phyloP scores from a whole-genome alignment of 2,329 filamentous ascomycete genomes.

The Escovopsis weberi region DNA sequence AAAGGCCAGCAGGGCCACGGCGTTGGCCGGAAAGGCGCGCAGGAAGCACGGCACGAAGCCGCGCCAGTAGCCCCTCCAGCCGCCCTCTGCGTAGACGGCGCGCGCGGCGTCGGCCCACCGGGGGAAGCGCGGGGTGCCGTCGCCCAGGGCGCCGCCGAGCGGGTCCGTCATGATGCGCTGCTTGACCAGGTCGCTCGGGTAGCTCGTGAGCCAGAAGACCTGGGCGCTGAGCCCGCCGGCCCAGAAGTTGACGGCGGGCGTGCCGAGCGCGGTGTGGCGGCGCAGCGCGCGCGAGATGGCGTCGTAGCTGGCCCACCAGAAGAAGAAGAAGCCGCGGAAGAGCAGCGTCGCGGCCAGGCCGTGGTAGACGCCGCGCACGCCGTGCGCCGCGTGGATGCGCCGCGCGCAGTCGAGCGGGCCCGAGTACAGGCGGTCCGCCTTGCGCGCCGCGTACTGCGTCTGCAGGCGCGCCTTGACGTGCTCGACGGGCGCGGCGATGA shows the following conservation, averaged over 20 bases:
- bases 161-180: conserved; percentile 96
- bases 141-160: conserved; percentile 53
- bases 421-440: conserved; percentile 63
- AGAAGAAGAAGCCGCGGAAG: conserved; percentile 91
- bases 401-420: conserved; percentile 73
- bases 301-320: conserved; percentile 96
- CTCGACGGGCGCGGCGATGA: conserved; percentile 87
- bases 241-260: conserved; percentile 89
- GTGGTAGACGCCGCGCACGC: conserved; percentile 68
- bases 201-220: conserved; percentile 85
- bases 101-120: conserved; percentile 68
- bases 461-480: conserved; percentile 90
- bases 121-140: conserved; percentile 53
- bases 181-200: conserved; percentile 88
- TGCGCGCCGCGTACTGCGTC: conserved; percentile 77
- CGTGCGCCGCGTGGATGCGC: conserved; percentile 59
- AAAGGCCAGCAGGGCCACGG: conserved; percentile 83
- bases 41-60: conserved; percentile 91
- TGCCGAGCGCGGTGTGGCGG: conserved; percentile 52
- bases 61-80: conserved; percentile 74
- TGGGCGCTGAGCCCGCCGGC: conserved; percentile 87
- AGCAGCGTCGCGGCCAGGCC: conserved; percentile 73
- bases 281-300: conserved; percentile 57
- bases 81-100: conserved; percentile 62
- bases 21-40: conserved; percentile 89